Conservation (phyloP, 2,329 filamentous ascomycete genomes). For the Venturia oleaginea region DNA sequence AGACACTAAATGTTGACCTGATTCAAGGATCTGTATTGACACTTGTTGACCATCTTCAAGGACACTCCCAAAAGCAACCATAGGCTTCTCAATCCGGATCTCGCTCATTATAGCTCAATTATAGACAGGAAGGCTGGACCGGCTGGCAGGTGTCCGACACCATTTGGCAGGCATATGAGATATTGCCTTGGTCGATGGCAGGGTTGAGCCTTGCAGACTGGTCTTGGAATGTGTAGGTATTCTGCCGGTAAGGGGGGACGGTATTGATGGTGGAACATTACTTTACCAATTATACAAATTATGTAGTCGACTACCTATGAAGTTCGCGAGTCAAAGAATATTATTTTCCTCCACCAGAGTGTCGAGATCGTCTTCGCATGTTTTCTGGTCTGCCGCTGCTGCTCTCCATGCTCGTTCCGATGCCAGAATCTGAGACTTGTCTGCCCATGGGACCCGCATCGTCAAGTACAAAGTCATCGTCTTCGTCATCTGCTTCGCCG, state of each 20-base stretch:
- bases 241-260: not conserved
- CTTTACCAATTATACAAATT: not conserved
- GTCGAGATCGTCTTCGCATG: slow-evolving; percentile 2
- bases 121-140: too few species aligned
- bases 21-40: too few species aligned
- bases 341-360: not conserved
- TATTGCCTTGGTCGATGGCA: not conserved
- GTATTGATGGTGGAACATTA: not conserved
- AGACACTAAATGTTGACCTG: too few species aligned
- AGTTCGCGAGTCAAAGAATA: not conserved
- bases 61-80: not conserved
- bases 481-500: slow-evolving; percentile 29
- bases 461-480: slow-evolving; percentile 35
- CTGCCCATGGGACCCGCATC: slow-evolving; percentile 19
- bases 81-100: not conserved
- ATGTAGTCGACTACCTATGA: not conserved
- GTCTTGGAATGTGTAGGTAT: not conserved
- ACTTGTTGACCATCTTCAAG: not conserved
- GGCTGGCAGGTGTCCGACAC: not conserved
- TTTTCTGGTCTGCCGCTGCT: slow-evolving; percentile 13
- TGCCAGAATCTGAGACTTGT: slow-evolving; percentile 31
- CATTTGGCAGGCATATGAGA: not conserved
- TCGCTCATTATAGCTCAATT: not conserved
- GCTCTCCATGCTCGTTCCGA: slow-evolving; percentile 41
- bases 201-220: not conserved